Evolutionary conservation across 2,329 filamentous ascomycete genomes (phyloP), one percentile per base, ranked within the genome.

Genomic region (Magnaporthiopsis incrustans): DNA sequence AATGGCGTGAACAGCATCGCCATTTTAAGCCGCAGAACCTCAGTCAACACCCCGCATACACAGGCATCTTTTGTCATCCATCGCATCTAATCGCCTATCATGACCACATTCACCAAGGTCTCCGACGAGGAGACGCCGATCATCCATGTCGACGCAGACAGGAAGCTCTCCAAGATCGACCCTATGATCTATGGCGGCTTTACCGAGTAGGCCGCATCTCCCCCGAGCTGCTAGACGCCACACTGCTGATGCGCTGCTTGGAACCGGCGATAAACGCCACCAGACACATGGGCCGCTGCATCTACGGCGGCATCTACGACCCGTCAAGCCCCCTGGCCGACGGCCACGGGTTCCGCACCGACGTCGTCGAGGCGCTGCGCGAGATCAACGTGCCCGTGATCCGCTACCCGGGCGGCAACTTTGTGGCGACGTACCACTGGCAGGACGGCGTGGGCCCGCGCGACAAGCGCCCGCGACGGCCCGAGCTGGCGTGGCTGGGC

Each of bases 251-350:
- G 27, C 50, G 12, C 57, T 50, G 56, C 38, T 12, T 14, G 35
- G 12, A 38, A 38, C 12, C 12, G 12, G 11, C 26, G 58, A 18
- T 22, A 10, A 35, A 58, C 65, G 63, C 67, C 63, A 14, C 38
- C 68, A 91, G 89, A 70, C 91, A 95, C 76, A 95, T 95, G 90
- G 91, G 91, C 70, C 86, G 91, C 67, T 95, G 91, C 79, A 92
- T 95, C 72, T 94, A 95, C 73, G 90, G 90, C 67, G 91, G 91
- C 68, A 89, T 95, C 72, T 94, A 92, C 76, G 90, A 94, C 69
- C 90, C 90, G 1, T 83, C 82, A 44, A 92, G 87, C 73, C 77
- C 85, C 3, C 81, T 92, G n/a, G 87, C 89, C 2, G 89, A 93
- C 69, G 80, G 14, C n/a, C 30, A 85, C 63, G 90, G 90, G 57